phyloP scores from a whole-genome alignment of 192 early-diverging fungal genomes.

The Radiomyces spectabilis region DNA sequence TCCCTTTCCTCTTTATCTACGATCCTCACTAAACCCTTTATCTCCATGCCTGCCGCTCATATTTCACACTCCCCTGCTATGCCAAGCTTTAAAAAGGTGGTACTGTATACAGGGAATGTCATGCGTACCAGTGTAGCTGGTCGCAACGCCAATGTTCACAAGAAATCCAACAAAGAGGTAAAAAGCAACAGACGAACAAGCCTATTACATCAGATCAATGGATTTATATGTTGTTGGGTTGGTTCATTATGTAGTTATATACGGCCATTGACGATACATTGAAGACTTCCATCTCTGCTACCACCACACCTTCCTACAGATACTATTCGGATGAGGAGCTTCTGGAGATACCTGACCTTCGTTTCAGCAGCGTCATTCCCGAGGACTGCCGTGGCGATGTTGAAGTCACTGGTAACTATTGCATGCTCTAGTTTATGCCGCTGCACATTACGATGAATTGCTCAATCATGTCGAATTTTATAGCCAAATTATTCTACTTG shows the following conservation, averaged over 20 bases:
- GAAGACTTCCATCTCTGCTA: constrained; percentile 23
- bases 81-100: constrained; percentile 31
- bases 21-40: too few species aligned
- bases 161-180: constrained; percentile 47
- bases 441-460: constrained; percentile 16
- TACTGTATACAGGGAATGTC: constrained; percentile 43
- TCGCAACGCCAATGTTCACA: constrained; percentile 23
- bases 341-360: constrained; percentile 35
- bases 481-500: constrained; percentile 29
- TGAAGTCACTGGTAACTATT: constrained; percentile 14
- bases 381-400: constrained; percentile 20
- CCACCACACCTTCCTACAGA: constrained; percentile 27
- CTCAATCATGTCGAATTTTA: constrained; percentile 20
- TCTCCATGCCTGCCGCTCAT: constrained; percentile 14
- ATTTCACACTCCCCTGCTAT: constrained; percentile 2
- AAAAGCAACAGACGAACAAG: neutral
- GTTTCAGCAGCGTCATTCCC: constrained; percentile 28
- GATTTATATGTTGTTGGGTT: neutral
- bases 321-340: constrained; percentile 29
- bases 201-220: neutral
- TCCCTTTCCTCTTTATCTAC: too few species aligned
- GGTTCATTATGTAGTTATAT: neutral
- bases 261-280: constrained; percentile 38
- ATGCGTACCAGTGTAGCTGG: constrained; percentile 37
- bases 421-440: constrained; percentile 1